Base-by-base conservation (phyloP, 2,329 filamentous ascomycete species). In the Metarhizium album region DNA sequence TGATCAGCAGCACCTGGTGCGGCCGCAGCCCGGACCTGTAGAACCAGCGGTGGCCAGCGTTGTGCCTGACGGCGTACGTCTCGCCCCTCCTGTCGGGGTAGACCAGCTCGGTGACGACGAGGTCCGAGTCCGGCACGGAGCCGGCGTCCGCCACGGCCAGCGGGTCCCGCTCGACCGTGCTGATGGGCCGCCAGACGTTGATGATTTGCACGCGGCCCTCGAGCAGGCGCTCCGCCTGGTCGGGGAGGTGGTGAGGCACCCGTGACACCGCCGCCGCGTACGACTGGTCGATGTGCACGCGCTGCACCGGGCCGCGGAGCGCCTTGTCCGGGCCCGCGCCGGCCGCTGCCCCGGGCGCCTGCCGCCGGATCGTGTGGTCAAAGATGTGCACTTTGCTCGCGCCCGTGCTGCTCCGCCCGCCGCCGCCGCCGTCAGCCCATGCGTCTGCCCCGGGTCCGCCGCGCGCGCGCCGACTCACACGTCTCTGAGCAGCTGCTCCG, bases 401-500 rank as follows among this genome's bases (percentile, higher is more conserved):
- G 3, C 79, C 79, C 16, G 79, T 83, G 29, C 78, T 80, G 46
- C 8, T n/a, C n/a, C n/a, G n/a, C n/a, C n/a, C n/a, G n/a, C n/a
- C n/a, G n/a, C n/a, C n/a, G n/a, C n/a, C n/a, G n/a, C n/a, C n/a
- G n/a, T n/a, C n/a, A n/a, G n/a, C n/a, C n/a, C 3, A 23, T 13
- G n/a, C 5, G 27, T n/a, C 3, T 50, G 42, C 54, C n/a, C 58
- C 18, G 6, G 8, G 35, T 42, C n/a, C 22, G 20, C n/a, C n/a
- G 38, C 22, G 38, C 8, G 31, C 20, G 7, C 2, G 16, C 22
- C 33, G 13, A 47, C 69, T 55, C 62, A 60, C 83, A 63, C 74
- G 3, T 80, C 76, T 51, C 83, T 83, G 0, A 90, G 64, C 20
- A 89, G 64, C 46, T 79, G 67, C 62, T 87, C 82, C 3, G 86